Conservation (phyloP, 164 flowering plant species). For the Warburgia ugandensis region DNA sequence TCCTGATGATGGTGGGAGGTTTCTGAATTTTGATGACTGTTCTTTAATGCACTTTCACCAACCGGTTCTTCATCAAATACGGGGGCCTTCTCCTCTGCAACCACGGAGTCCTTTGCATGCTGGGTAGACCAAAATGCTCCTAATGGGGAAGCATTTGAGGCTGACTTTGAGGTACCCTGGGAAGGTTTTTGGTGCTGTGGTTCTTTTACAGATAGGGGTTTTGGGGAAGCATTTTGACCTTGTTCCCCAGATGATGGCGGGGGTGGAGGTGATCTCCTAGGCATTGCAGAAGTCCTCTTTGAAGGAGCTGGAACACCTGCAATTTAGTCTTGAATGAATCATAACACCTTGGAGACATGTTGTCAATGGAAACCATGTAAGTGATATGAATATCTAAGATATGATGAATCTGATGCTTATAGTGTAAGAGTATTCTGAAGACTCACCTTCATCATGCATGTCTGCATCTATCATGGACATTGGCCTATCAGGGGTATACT, state of each 20-base stretch:
- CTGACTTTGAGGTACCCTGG: slow-evolving; percentile 17
- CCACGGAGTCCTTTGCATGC: slow-evolving; percentile 53
- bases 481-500: slow-evolving; percentile 80
- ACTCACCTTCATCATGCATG: slow-evolving; percentile 44
- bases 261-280: slow-evolving; percentile 82
- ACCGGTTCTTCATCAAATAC: slow-evolving; percentile 50
- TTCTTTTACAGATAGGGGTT: no score
- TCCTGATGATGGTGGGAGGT: no score
- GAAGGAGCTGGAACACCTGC: no score
- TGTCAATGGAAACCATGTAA: no score
- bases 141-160: slow-evolving; percentile 39
- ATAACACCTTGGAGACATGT: no score
- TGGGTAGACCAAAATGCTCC: slow-evolving; percentile 95
- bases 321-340: no score
- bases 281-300: slow-evolving; percentile 46
- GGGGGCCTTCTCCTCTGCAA: slow-evolving; percentile 38
- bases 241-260: slow-evolving; percentile 57
- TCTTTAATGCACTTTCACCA: slow-evolving; percentile 19
- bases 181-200: background rate
- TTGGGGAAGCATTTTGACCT: slow-evolving; percentile 23
- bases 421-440: no score
- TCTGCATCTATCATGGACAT: no score
- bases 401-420: no score
- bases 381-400: no score
- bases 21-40: slow-evolving; percentile 19